Evolutionary conservation across 139 green algal genomes (phyloP).

Genomic region (Closterium sp.): DNA sequence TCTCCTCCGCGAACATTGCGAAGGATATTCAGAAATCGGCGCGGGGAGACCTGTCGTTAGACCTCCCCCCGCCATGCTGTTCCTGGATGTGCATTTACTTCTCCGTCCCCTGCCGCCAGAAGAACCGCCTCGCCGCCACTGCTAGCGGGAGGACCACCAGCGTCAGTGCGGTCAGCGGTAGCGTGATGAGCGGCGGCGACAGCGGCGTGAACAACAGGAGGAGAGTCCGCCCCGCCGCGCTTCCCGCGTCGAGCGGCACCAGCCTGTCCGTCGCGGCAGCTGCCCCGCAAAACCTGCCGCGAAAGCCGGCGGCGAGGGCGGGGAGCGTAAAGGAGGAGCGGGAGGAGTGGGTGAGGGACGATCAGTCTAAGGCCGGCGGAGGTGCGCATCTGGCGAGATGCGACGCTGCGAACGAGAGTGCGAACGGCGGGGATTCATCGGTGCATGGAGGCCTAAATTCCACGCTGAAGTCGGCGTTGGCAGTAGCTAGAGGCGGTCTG

Average conservation of each 20-base stretch:
- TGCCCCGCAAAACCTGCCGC: background rate
- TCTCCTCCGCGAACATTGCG: background rate
- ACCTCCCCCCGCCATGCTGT: background rate
- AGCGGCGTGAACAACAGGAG: background rate
- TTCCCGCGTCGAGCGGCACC: background rate
- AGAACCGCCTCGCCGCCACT: background rate
- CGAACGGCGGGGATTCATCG: background rate
- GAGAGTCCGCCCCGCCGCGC: background rate
- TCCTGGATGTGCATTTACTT: constrained; percentile 9
- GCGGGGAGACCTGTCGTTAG: background rate
- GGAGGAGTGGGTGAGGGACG: background rate
- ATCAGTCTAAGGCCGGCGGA: background rate
- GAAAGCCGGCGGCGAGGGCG: no score
- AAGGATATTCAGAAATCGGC: background rate
- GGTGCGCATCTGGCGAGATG: background rate
- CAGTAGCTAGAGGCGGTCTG: background rate
- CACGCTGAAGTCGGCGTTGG: background rate
- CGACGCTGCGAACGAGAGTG: background rate
- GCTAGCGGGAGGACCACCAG: background rate
- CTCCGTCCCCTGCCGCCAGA: background rate
- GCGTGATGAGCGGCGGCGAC: background rate
- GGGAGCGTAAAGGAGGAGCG: background rate
- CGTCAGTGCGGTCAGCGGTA: background rate
- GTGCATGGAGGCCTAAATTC: background rate
- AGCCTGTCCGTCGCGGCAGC: background rate